phyloP scores from a whole-genome alignment of 495 filamentous ascomycete species.

The Aspergillus sclerotiicarbonarius region DNA sequence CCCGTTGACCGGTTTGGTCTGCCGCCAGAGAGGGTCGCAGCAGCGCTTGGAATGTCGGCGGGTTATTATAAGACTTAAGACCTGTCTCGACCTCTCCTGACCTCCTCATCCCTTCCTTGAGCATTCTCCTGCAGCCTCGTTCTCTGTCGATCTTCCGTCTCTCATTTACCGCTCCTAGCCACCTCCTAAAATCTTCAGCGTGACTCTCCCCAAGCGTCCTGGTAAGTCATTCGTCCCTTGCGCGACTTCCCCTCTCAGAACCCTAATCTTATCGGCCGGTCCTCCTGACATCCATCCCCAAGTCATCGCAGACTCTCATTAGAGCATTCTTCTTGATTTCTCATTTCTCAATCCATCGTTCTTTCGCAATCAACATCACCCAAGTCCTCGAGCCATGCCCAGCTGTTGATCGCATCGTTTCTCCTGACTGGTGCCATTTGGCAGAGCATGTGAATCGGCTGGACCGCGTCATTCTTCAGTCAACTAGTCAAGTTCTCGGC shows the following conservation, averaged over 20 bases:
- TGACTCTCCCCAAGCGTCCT: neutral
- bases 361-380: neutral
- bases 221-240: neutral
- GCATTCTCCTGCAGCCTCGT: neutral
- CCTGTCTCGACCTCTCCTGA: neutral
- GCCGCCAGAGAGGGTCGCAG: neutral
- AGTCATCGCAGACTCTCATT: neutral
- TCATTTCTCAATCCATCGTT: neutral
- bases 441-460: slow-evolving; percentile 17
- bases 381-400: neutral
- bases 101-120: neutral
- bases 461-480: slow-evolving; percentile 5
- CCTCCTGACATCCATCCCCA: neutral
- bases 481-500: slow-evolving; percentile 1
- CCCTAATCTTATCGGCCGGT: slow-evolving; percentile 20
- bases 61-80: neutral
- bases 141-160: neutral
- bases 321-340: neutral
- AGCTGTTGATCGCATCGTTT: slow-evolving; percentile 14
- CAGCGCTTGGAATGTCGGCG: neutral
- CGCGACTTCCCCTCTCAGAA: slow-evolving; percentile 8
- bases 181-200: neutral
- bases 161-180: neutral
- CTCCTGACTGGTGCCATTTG: slow-evolving; percentile 20
- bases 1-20: neutral